A percentile compares a stretch with the other conserved stretches of the same genome.
phyloP scores from a whole-genome alignment of 2,329 filamentous ascomycete species.

The Aspergillus aculeatus region DNA sequence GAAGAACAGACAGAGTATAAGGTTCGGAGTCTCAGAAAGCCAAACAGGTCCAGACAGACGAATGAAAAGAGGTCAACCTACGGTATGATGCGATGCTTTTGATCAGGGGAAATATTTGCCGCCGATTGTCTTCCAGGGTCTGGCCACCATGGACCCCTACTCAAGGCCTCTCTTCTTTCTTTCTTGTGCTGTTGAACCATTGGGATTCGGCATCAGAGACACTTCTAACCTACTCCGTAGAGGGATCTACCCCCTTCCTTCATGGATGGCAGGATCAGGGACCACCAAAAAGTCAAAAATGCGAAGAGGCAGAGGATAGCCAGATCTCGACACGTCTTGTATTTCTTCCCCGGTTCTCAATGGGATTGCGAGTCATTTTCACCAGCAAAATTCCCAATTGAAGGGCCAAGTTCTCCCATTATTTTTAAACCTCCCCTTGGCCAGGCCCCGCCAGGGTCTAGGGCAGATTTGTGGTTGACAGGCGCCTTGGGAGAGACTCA shows the following conservation, averaged over 20 bases:
- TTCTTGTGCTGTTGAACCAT: neutral
- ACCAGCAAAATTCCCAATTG: neutral
- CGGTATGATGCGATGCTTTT: too few relatives aligned
- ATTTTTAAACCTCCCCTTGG: neutral
- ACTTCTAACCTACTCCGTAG: neutral
- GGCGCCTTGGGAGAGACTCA: neutral
- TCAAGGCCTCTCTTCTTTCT: neutral
- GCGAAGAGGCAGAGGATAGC: neutral
- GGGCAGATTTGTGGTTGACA: conserved; percentile 12
- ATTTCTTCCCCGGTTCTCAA: too few relatives aligned
- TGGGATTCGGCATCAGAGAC: neutral
- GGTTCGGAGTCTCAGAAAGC: too few relatives aligned
- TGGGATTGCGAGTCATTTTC: too few relatives aligned
- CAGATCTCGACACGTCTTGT: too few relatives aligned
- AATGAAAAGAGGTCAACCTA: too few relatives aligned
- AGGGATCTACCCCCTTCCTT: neutral
- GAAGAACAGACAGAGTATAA: too few relatives aligned
- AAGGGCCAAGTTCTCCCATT: too few relatives aligned
- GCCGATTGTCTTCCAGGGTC: neutral
- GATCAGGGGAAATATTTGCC: neutral
- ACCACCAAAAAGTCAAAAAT: neutral
- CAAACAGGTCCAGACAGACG: too few relatives aligned
- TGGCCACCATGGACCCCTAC: neutral
- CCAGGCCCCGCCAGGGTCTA: conserved; percentile 25
- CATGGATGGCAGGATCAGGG: neutral